phyloP scores from a whole-genome alignment of 2,329 filamentous ascomycete species.

The Didymella arachidicola region DNA sequence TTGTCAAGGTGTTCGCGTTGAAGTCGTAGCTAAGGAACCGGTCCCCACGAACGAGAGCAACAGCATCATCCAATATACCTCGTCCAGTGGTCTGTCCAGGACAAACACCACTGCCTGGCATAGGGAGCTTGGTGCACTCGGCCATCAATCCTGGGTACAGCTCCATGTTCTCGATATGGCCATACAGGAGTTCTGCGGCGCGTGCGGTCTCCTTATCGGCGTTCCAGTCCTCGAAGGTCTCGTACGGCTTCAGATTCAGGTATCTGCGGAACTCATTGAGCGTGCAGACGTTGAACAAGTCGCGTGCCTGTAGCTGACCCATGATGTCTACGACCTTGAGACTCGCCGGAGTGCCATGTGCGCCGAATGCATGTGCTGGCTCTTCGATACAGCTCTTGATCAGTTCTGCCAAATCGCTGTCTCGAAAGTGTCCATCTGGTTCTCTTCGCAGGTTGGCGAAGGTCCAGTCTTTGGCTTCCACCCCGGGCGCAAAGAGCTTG shows the following conservation, averaged over 20 bases:
- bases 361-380: slow-evolving; percentile 62
- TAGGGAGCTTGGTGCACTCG: slow-evolving; percentile 77
- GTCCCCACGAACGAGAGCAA: slow-evolving; percentile 76
- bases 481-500: slow-evolving; percentile 63
- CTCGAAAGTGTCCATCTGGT: slow-evolving; percentile 71
- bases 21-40: slow-evolving; percentile 78
- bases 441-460: slow-evolving; percentile 73
- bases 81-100: slow-evolving; percentile 77
- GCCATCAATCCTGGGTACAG: slow-evolving; percentile 80
- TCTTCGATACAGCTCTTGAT: slow-evolving; percentile 74
- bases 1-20: slow-evolving; percentile 48
- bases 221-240: slow-evolving; percentile 84
- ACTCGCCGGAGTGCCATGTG: slow-evolving; percentile 74
- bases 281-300: slow-evolving; percentile 75
- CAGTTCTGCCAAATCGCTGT: slow-evolving; percentile 77
- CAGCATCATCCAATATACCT: slow-evolving; percentile 77
- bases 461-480: slow-evolving; percentile 70
- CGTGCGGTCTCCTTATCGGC: slow-evolving; percentile 74
- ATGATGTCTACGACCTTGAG: slow-evolving; percentile 79
- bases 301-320: slow-evolving; percentile 76
- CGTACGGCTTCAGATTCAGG: slow-evolving; percentile 78
- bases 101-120: slow-evolving; percentile 69
- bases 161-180: slow-evolving; percentile 80
- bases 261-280: slow-evolving; percentile 86
- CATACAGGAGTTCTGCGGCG: slow-evolving; percentile 65